These are phyloP conservation scores for Fusarium concolor DNA, from an alignment of 2,329 filamentous ascomycete genomes.

Conservation along the genomic window DNA sequence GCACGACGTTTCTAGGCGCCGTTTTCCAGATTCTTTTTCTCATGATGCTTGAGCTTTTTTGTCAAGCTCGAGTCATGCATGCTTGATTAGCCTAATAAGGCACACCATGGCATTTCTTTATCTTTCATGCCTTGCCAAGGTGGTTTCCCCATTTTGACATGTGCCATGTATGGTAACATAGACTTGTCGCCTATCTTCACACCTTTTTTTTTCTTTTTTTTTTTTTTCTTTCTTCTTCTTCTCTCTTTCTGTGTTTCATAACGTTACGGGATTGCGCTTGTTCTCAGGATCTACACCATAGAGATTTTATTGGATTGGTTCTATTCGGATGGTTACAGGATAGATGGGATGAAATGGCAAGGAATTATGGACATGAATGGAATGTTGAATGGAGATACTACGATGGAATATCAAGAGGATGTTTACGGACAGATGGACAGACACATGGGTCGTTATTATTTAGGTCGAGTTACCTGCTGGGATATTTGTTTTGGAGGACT, in stretches of 20 bases:
- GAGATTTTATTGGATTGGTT: slow-evolving; percentile 31
- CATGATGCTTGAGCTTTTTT: slow-evolving; percentile 13
- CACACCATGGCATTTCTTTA: slow-evolving; percentile 8
- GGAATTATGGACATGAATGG: slow-evolving; percentile 37
- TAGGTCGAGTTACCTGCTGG: slow-evolving; percentile 19
- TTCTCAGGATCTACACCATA: slow-evolving; percentile 34
- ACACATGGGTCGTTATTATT: slow-evolving; percentile 15
- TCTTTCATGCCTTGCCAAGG: slow-evolving; percentile 6
- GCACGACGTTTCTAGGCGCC: slow-evolving; percentile 36
- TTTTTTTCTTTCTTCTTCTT: too few species aligned
- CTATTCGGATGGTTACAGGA: slow-evolving; percentile 33
- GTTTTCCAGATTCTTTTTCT: slow-evolving; percentile 13
- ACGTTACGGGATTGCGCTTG: slow-evolving; percentile 13
- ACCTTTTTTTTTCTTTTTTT: slow-evolving; percentile 8
- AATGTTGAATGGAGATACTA: slow-evolving; percentile 27
- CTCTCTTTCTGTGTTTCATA: slow-evolving; percentile 11
- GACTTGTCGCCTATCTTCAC: slow-evolving; percentile 19
- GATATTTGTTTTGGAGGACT: slow-evolving; percentile 33
- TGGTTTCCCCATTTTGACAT: slow-evolving; percentile 11
- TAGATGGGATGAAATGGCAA: slow-evolving; percentile 29
- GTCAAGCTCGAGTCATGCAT: slow-evolving; percentile 38
- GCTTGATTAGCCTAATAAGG: slow-evolving; percentile 8
- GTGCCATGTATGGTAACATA: slow-evolving; percentile 28
- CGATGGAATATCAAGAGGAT: slow-evolving; percentile 30
- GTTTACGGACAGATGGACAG: background rate